Conservation (phyloP, 495 filamentous ascomycete genomes). For the Physcia stellaris region DNA sequence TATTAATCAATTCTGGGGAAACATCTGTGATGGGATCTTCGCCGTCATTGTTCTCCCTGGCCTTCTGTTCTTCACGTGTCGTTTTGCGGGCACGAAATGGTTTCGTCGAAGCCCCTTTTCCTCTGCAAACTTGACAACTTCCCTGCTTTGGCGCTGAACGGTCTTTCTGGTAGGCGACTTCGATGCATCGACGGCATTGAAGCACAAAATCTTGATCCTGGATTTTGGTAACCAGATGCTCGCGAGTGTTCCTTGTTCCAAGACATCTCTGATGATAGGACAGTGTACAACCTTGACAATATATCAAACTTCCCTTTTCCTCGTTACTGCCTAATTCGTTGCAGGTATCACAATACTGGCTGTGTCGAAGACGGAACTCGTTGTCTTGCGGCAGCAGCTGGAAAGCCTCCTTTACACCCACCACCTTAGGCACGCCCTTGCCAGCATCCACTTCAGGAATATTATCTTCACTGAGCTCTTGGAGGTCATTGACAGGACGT, state of each 20-base stretch:
- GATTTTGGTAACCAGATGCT: constrained; percentile 93
- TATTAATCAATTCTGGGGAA: constrained; percentile 52
- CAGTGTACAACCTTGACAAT: constrained; percentile 80
- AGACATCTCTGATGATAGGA: constrained; percentile 75
- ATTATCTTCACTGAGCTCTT: constrained; percentile 52
- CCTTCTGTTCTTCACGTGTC: constrained; percentile 65
- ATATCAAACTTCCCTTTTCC: constrained; percentile 52
- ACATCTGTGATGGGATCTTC: constrained; percentile 61
- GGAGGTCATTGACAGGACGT: constrained; percentile 40
- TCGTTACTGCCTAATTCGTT: constrained; percentile 32
- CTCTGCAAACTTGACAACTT: constrained; percentile 54
- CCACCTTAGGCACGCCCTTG: constrained; percentile 29
- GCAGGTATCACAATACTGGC: constrained; percentile 62
- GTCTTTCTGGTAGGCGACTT: constrained; percentile 52
- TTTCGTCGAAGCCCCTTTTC: constrained; percentile 43
- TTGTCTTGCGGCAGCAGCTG: constrained; percentile 35
- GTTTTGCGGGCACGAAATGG: constrained; percentile 60
- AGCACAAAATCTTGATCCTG: constrained; percentile 63
- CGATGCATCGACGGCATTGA: constrained; percentile 80
- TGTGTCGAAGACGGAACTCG: constrained; percentile 54
- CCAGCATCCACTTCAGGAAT: constrained; percentile 41
- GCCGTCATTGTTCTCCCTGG: constrained; percentile 61
- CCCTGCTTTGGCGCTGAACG: constrained; percentile 50
- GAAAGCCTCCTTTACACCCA: constrained; percentile 58
- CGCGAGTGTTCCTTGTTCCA: constrained; percentile 53